Base-by-base conservation (phyloP, 345 rosid genomes). In the Punica granatum region DNA sequence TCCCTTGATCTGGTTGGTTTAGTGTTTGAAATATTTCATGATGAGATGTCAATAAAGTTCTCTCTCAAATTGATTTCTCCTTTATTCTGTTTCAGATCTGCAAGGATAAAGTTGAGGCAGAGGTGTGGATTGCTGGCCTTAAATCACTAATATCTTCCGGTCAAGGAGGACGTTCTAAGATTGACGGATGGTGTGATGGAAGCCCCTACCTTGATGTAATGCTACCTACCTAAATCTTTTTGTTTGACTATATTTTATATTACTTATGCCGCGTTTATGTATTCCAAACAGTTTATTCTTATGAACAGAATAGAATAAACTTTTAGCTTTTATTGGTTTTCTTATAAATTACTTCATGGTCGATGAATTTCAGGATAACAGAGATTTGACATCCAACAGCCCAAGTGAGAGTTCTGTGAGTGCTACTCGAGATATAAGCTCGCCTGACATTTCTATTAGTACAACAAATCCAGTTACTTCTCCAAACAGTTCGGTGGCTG, bases 51-150 rank as follows among this genome's bases (percentile, higher is more conserved):
- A 62, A 69, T 60, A 36, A 1, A 67, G 21, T n/a, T 75, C 26
- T 51, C 21, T 21, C 44, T 12, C 3, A 2, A 25, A 56, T 56
- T 56, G 34, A 3, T 56, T 26, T 23, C 25, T 35, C 74, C 71
- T 58, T 69, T 61, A 3, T 30, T 13, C 36, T 41, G 26, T 28
- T 72, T 71, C 77, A 94, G 97, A 90, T 89, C 64, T 90, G 94
- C 81, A 90, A 90, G 82, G 99, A 89, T 80, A 94, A 87, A 85
- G 90, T 85, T 79, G 97, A 89, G 85, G 92, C 91, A 6, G 96
- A 90, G 86, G 86, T 85, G 77, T 89, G 95, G 97, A 90, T 90
- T 77, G 88, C 88, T 9, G 91, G 90, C 71, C 82, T 90, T 26
- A 90, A 86, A 73, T 83, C 92, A 70, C 68, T 88, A 73, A 84